phyloP scores from a whole-genome alignment of 257 asterid species.

The Sherardia arvensis region DNA sequence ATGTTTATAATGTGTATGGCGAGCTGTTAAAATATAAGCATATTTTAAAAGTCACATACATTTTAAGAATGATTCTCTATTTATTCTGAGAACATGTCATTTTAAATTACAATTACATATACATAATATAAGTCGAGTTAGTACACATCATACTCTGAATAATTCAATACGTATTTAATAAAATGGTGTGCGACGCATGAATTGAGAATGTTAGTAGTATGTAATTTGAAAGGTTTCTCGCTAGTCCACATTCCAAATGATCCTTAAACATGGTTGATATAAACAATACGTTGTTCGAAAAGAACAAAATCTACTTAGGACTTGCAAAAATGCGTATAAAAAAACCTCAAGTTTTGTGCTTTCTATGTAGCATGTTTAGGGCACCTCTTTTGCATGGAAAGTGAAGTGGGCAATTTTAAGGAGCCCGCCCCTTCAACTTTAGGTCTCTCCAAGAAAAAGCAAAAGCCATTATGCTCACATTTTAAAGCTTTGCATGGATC shows the following conservation, averaged over 20 bases:
- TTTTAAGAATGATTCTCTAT: too few relatives aligned
- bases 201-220: too few relatives aligned
- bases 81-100: too few relatives aligned
- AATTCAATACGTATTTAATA: background rate
- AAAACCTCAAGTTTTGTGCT: slow-evolving; percentile 4
- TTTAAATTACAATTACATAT: too few relatives aligned
- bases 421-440: slow-evolving; percentile 22
- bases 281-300: background rate
- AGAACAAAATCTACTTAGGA: slow-evolving; percentile 21
- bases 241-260: slow-evolving; percentile 9
- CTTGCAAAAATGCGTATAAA: slow-evolving; percentile 8
- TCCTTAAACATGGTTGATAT: slow-evolving; percentile 3
- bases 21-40: too few relatives aligned
- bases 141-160: too few relatives aligned
- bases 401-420: slow-evolving; percentile 1
- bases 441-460: slow-evolving; percentile 27
- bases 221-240: background rate
- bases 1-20: too few relatives aligned
- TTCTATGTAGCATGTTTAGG: slow-evolving; percentile 10
- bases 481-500: slow-evolving; percentile 19
- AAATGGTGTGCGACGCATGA: background rate
- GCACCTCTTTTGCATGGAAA: slow-evolving; percentile 21
- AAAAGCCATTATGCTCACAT: slow-evolving; percentile 19
- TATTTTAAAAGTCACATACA: too few relatives aligned
- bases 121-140: too few relatives aligned